These are phyloP conservation scores for Brassica incana DNA, from an alignment of 345 rosid species.

Conservation along the genomic window DNA sequence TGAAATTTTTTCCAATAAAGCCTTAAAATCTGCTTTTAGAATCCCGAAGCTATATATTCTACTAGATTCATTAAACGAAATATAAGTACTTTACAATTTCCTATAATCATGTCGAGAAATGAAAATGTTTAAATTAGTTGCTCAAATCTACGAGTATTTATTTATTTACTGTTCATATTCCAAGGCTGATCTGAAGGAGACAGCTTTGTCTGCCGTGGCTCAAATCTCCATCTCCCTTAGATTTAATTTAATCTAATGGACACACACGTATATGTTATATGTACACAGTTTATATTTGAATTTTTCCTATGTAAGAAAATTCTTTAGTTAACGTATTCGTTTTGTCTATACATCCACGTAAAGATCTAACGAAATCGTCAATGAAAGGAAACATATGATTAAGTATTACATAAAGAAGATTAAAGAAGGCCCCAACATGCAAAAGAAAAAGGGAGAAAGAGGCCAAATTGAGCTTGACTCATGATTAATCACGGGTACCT, in stretches of 20 bases:
- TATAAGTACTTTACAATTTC: constrained; percentile 26
- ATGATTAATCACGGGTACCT: constrained; percentile 47
- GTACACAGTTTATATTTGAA: constrained; percentile 14
- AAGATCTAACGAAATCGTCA: neutral
- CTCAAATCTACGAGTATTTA: neutral
- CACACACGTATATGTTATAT: constrained; percentile 28
- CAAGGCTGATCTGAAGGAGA: constrained; percentile 46
- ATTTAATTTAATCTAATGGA: constrained; percentile 27
- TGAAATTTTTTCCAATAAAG: neutral
- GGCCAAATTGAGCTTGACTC: constrained; percentile 41
- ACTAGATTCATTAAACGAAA: constrained; percentile 10
- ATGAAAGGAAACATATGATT: neutral
- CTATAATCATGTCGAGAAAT: constrained; percentile 38
- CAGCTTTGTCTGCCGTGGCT: constrained; percentile 44
- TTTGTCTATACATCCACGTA: constrained; percentile 23
- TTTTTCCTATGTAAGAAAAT: constrained; percentile 2
- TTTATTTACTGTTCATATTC: constrained; percentile 28
- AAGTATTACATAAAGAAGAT: constrained; percentile 29
- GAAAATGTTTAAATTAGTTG: constrained; percentile 26
- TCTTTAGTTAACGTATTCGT: constrained; percentile 27
- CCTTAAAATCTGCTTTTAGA: constrained; percentile 27
- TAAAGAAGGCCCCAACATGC: constrained; percentile 38
- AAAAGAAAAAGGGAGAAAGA: constrained; percentile 37
- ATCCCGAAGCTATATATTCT: constrained; percentile 34
- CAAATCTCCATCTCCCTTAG: constrained; percentile 35